Evolutionary conservation across 805 yeast genomes (phyloP).

Genomic region (Teunomyces atbi): DNA sequence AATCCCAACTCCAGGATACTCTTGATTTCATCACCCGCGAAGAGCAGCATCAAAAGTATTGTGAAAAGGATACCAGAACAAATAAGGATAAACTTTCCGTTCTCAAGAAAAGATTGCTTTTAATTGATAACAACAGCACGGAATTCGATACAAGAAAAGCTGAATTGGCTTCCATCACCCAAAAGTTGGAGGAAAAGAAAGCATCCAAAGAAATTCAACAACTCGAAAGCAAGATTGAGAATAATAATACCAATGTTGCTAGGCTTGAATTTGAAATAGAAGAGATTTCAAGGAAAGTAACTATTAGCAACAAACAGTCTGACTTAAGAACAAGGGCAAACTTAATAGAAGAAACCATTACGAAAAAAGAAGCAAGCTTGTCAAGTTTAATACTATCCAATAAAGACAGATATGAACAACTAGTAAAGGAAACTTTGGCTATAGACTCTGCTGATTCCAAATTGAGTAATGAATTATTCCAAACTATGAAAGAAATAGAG

Average conservation of each 20-base stretch:
- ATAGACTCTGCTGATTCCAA: constrained; percentile 12
- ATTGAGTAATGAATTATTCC: constrained; percentile 6
- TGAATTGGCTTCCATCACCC: constrained; percentile 38
- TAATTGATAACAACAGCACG: constrained; percentile 42
- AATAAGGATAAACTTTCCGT: constrained; percentile 33
- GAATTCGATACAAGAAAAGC: constrained; percentile 46
- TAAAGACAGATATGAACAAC: constrained; percentile 16
- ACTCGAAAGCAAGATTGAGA: constrained; percentile 34
- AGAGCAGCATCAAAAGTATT: constrained; percentile 42
- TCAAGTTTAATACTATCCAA: constrained; percentile 25
- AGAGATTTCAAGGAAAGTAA: constrained; percentile 47
- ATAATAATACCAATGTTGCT: constrained; percentile 34
- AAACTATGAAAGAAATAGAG: constrained; percentile 3
- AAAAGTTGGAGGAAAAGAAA: constrained; percentile 26
- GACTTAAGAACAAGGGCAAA: constrained; percentile 56
- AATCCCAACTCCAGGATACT: constrained; percentile 14
- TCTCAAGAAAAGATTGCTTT: constrained; percentile 38
- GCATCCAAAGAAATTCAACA: constrained; percentile 21
- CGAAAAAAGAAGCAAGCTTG: constrained; percentile 26
- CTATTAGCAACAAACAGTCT: constrained; percentile 53
- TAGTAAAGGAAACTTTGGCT: constrained; percentile 14
- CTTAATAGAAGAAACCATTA: constrained; percentile 40
- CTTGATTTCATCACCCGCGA: constrained; percentile 35
- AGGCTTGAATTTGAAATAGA: constrained; percentile 45
- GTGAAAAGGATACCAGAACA: constrained; percentile 37